Evolutionary conservation across 805 yeast species (phyloP).

Genomic region (Candida dajiaensis): DNA sequence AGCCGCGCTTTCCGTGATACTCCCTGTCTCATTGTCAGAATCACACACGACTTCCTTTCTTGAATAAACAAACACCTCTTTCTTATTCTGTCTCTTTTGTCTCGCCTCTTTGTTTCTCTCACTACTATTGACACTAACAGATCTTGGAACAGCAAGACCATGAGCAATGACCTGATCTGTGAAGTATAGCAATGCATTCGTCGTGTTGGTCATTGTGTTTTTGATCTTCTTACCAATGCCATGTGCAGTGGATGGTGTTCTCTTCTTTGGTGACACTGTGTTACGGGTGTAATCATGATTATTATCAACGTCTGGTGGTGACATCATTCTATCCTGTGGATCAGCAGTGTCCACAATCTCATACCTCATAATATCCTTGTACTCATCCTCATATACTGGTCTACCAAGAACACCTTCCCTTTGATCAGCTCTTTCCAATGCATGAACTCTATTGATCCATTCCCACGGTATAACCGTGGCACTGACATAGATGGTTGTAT

Average conservation of each 20-base stretch:
- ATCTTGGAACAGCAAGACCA: conserved; percentile 52
- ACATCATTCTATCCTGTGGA: conserved; percentile 2
- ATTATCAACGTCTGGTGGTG: conserved; percentile 1
- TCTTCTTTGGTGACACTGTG: conserved; percentile 5
- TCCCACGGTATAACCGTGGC: conserved; percentile 80
- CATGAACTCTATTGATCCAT: conserved; percentile 66
- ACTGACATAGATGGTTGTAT: conserved; percentile 63
- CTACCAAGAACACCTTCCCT: conserved; percentile 72
- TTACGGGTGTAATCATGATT: conserved; percentile 14
- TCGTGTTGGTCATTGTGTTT: conserved; percentile 25
- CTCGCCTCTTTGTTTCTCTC: conserved; percentile 7
- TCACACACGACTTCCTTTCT: conserved; percentile 38
- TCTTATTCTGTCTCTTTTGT: conserved; percentile 23
- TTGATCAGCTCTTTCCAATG: conserved; percentile 52
- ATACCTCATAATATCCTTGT: conserved; percentile 19
- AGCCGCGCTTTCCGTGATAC: background rate
- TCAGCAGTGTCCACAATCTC: conserved; percentile 18
- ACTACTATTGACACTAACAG: conserved; percentile 31
- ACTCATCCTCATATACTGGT: conserved; percentile 66
- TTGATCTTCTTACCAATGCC: conserved; percentile 11
- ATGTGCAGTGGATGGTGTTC: conserved; percentile 1
- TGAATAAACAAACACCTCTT: conserved; percentile 37
- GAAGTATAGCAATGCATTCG: conserved; percentile 34
- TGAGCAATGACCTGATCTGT: conserved; percentile 52
- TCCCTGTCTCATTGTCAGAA: conserved; percentile 22